A percentile compares a stretch with the other conserved stretches of the same genome.
Evolutionary conservation across 495 filamentous ascomycete species (phyloP).

Genomic region (Elaphomyces granulatus): DNA sequence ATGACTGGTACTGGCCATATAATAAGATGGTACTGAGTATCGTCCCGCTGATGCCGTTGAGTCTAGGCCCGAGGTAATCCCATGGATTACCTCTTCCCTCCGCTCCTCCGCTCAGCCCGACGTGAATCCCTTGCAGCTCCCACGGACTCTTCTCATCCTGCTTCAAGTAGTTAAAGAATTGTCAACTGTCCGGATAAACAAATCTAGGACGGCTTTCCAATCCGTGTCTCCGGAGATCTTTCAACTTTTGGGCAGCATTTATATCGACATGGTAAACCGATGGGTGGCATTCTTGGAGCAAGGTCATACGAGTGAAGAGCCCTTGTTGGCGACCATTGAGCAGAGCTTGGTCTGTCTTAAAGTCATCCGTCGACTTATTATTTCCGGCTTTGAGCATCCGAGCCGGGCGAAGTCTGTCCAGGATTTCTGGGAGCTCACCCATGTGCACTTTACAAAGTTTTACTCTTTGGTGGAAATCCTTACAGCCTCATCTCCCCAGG

Average conservation of each 20-base stretch:
- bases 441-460: constrained; percentile 57
- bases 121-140: constrained; percentile 41
- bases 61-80: constrained; percentile 35
- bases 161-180: constrained; percentile 84
- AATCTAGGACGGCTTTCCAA: constrained; percentile 56
- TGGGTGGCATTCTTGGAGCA: constrained; percentile 51
- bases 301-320: constrained; percentile 40
- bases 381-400: constrained; percentile 71
- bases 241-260: constrained; percentile 59
- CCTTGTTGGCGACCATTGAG: constrained; percentile 46
- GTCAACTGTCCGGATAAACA: constrained; percentile 57
- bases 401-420: constrained; percentile 60
- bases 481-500: constrained; percentile 15
- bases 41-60: no score
- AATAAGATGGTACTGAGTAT: no score
- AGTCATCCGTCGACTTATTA: constrained; percentile 61
- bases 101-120: constrained; percentile 32
- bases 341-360: constrained; percentile 69
- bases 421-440: constrained; percentile 59
- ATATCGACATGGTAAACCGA: constrained; percentile 52
- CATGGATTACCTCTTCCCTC: constrained; percentile 44
- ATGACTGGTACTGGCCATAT: constrained; percentile 46
- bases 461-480: constrained; percentile 26
- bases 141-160: constrained; percentile 59
- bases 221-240: constrained; percentile 66